Base-by-base conservation (phyloP, 768 basidiomycete species). In the Podaxis sp. region DNA sequence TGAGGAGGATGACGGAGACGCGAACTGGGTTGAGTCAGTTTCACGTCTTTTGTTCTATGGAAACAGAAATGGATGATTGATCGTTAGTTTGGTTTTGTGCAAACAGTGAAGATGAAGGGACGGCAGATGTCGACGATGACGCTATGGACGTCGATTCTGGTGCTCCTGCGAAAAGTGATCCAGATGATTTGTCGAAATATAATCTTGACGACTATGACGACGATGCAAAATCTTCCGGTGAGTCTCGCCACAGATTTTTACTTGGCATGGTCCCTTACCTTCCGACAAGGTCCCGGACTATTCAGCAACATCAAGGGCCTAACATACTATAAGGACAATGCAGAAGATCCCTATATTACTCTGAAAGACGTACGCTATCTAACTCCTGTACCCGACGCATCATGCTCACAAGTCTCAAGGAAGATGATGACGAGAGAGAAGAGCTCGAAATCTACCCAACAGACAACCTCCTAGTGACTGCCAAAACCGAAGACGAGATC, bases 241-340 rank as follows among this genome's bases (percentile, higher is more conserved):
- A 61, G 75, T 67, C 55, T 59, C 65, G 17, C 46, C n/a, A 40
- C 42, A 62, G 44, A 28, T 59, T 28, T 53, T n/a, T 4, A 33
- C 19, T 12, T 64, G 51, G 39, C 33, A 55, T 57, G 24, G 38
- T 28, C 63, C 63, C 42, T 59, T 15, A 53, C 53, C 52, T 24
- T 36, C 28, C 19, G n/a, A 30, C n/a, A 66, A 91, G 90, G 77
- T 49, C 72, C 77, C 65, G 90, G 95, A 42, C 91, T 92, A 17
- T 99, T 99, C 77, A 94, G 90, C 74, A 96, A 93, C 69, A 94
- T 99, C 75, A 96, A 97, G 72, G 96, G 96, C 17, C 78, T 99
- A 56, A 90, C 90, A 22, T 96, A 92, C 72, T 95, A 98, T 74
- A 86, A 87, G 57, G 87, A 95, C 68, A 95, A 95, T 70, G 84